These are phyloP conservation scores for Diplodia seriata DNA, from an alignment of 2,329 filamentous ascomycete genomes.

Conservation along the genomic window DNA sequence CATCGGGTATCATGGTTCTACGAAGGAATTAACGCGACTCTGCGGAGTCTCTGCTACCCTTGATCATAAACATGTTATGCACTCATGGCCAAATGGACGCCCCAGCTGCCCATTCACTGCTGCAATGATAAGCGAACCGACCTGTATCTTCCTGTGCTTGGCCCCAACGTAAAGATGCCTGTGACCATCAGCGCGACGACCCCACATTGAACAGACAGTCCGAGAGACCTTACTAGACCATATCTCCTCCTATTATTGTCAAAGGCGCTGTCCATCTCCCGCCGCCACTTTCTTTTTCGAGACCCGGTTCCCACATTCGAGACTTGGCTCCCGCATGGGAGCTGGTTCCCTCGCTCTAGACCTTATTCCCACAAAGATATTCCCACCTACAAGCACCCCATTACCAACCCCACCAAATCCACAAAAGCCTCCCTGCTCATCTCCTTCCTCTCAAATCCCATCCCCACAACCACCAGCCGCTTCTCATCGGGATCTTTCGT, in stretches of 20 bases:
- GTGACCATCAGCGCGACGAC: slow-evolving; percentile 11
- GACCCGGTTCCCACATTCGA: slow-evolving; percentile 2
- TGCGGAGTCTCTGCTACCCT: neutral
- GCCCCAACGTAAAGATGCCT: neutral
- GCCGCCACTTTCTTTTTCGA: slow-evolving; percentile 6
- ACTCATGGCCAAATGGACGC: neutral
- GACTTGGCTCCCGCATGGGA: too few relatives aligned
- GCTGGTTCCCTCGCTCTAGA: neutral
- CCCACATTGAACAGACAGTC: neutral
- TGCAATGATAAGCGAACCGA: too few relatives aligned
- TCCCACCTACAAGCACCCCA: slow-evolving; percentile 43
- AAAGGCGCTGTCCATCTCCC: slow-evolving; percentile 10
- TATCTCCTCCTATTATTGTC: neutral
- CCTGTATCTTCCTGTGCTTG: neutral
- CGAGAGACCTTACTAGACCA: neutral
- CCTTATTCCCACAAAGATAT: slow-evolving; percentile 5
- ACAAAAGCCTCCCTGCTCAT: slow-evolving; percentile 56
- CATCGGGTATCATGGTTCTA: slow-evolving; percentile 31
- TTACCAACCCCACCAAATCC: slow-evolving; percentile 52
- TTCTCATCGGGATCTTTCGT: slow-evolving; percentile 71
- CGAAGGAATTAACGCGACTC: slow-evolving; percentile 13
- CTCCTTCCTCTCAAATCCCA: slow-evolving; percentile 62
- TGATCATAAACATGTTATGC: neutral
- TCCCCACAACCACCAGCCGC: slow-evolving; percentile 64
- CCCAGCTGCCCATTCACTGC: too few relatives aligned